These are phyloP conservation scores for Rutidosis leptorrhynchoides DNA, from an alignment of 129 eudicot species.

Conservation along the genomic window DNA sequence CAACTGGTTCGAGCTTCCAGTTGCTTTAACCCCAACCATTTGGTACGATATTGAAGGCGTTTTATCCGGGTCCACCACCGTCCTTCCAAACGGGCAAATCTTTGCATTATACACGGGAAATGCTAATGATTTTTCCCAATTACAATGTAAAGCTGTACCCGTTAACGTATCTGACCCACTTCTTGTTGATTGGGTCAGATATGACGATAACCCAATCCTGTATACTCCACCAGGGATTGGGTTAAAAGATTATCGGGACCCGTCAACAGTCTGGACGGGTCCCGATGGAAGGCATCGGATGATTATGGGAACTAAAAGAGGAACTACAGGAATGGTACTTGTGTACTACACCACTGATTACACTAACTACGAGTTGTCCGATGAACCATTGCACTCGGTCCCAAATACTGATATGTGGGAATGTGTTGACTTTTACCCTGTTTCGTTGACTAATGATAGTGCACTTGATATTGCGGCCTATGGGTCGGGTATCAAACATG, in stretches of 20 bases:
- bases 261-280: slow-evolving; percentile 80
- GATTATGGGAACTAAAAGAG: slow-evolving; percentile 64
- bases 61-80: slow-evolving; percentile 79
- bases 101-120: slow-evolving; percentile 74
- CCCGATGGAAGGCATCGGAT: slow-evolving; percentile 72
- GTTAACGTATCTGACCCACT: slow-evolving; percentile 78
- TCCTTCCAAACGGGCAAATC: slow-evolving; percentile 68
- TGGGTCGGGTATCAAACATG: slow-evolving; percentile 77
- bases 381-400: slow-evolving; percentile 60
- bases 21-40: slow-evolving; percentile 63
- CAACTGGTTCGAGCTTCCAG: slow-evolving; percentile 68
- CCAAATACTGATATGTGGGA: slow-evolving; percentile 99
- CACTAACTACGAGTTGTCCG: slow-evolving; percentile 51
- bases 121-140: slow-evolving; percentile 48
- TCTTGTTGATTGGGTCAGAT: slow-evolving; percentile 79
- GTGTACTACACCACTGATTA: slow-evolving; percentile 66
- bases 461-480: slow-evolving; percentile 69
- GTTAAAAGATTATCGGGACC: slow-evolving; percentile 63
- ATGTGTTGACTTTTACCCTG: slow-evolving; percentile 87
- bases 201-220: slow-evolving; percentile 68
- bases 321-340: slow-evolving; percentile 53
- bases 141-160: slow-evolving; percentile 77
- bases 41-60: slow-evolving; percentile 85
- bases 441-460: slow-evolving; percentile 44
- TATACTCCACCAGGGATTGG: slow-evolving; percentile 79